Evolutionary conservation across 139 green algal genomes (phyloP).

Genomic region (Chlorella sp.): DNA sequence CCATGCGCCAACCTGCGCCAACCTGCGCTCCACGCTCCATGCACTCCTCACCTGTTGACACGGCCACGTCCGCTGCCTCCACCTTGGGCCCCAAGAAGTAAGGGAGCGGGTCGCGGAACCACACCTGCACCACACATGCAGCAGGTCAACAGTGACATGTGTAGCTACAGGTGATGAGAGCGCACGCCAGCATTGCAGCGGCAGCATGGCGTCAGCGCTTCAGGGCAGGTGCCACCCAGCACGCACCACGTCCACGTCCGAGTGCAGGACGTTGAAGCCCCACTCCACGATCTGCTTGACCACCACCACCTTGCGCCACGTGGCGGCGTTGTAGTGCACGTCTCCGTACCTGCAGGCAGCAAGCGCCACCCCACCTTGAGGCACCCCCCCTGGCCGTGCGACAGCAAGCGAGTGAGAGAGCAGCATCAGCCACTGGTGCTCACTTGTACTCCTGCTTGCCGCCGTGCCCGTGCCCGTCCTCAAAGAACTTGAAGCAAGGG

Average conservation of each 20-base stretch:
- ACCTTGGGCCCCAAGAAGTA: constrained; percentile 30
- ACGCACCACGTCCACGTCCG: constrained; percentile 32
- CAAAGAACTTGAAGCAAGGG: constrained; percentile 40
- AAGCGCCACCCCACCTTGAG: too few species aligned
- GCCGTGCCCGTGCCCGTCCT: constrained; percentile 11
- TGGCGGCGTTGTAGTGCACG: constrained; percentile 26
- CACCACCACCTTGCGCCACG: constrained; percentile 36
- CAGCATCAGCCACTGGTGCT: background rate
- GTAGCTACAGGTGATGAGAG: too few species aligned
- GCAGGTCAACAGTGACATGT: background rate
- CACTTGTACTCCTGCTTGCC: constrained; percentile 27
- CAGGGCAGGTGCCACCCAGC: too few species aligned
- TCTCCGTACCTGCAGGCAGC: constrained; percentile 37
- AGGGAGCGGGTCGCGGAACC: constrained; percentile 31
- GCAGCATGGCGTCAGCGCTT: too few species aligned
- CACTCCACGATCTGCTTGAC: constrained; percentile 34
- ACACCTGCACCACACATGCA: constrained; percentile 9
- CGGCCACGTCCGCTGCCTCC: constrained; percentile 14
- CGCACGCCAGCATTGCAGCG: too few species aligned
- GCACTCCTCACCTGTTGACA: constrained; percentile 21
- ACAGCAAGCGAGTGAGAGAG: too few species aligned
- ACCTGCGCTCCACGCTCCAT: background rate
- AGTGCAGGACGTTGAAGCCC: constrained; percentile 40
- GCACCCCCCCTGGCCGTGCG: too few species aligned
- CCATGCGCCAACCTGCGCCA: background rate